Evolutionary conservation across 495 filamentous ascomycete genomes (phyloP), one percentile per base, ranked within the genome.

Genomic region (Annulohypoxylon nitens): DNA sequence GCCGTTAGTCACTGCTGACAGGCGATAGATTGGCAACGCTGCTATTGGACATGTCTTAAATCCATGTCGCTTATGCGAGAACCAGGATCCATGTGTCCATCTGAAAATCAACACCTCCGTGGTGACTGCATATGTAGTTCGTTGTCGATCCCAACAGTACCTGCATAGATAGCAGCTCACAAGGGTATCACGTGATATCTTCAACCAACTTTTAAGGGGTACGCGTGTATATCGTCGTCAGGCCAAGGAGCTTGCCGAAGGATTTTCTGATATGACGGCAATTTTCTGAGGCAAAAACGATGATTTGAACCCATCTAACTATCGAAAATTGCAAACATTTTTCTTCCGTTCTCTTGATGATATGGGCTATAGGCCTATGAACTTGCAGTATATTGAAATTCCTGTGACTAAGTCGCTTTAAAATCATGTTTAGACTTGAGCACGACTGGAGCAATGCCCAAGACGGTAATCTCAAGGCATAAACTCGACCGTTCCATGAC

Each of bases 121-220:
- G 39, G 12, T 43, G 12, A n/a, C 12, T n/a, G 12, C n/a, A 47
- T 7, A 47, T 43, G 43, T 9, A 47, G 43, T 47, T 47, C 43
- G 18, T 47, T 20, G 43, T 47, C 43, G 43, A 47, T 47, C 43
- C 4, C 25, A 51, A 51, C 10, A 26, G 50, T 54, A n/a, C 3
- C 11, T 30, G 25, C 25, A 3, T 11, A 54, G 18, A 18, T 58
- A 39, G 3, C 9, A 16, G 23, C 36, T 26, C 7, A 14, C 6
- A 30, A 30, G 30, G 55, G 57, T 45, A 25, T 41, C 57, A 60
- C 57, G 57, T 60, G 57, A 60, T 18, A 41, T 5, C 1, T 36
- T 11, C 9, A 16, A 60, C 57, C 1, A 26, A 60, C 57, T 12
- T 43, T 60, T 60, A 41, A 43, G 57, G 36, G 57, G 16, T 60